Conservation (phyloP, 1,139 yeast species). For the Pichia sp. region DNA sequence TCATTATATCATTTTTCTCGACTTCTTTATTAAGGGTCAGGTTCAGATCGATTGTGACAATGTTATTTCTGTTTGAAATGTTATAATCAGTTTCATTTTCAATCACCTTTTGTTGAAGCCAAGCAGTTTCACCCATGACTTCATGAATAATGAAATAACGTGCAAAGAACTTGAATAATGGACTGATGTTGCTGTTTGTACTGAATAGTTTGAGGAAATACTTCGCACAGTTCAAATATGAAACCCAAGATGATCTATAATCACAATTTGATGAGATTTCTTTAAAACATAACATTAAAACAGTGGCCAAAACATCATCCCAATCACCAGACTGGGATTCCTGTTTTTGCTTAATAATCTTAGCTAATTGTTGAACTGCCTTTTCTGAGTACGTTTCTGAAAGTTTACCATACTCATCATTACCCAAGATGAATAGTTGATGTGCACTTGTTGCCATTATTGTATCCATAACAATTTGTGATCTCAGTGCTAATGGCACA, state of each 20-base stretch:
- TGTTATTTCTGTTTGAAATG: conserved; percentile 17
- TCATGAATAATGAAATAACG: conserved; percentile 40
- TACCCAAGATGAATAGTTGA: conserved; percentile 35
- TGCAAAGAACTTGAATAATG: conserved; percentile 35
- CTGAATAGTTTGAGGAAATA: conserved; percentile 32
- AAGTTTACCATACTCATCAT: conserved; percentile 29
- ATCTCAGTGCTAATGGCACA: conserved; percentile 36
- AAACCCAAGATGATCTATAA: conserved; percentile 34
- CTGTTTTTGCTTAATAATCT: conserved; percentile 31
- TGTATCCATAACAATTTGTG: conserved; percentile 35
- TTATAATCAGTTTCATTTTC: background rate
- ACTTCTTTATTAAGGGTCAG: background rate
- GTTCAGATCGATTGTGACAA: conserved; percentile 13
- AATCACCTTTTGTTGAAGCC: conserved; percentile 24
- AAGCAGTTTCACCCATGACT: conserved; percentile 42
- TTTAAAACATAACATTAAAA: conserved; percentile 38
- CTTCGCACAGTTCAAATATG: conserved; percentile 38
- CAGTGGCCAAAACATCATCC: conserved; percentile 40
- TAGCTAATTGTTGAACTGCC: conserved; percentile 34
- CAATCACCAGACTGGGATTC: conserved; percentile 30
- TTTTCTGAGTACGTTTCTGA: conserved; percentile 31
- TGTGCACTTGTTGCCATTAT: conserved; percentile 38
- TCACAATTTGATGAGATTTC: conserved; percentile 42
- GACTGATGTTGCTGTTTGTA: conserved; percentile 28
- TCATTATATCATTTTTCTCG: conserved; percentile 2